Evolutionary conservation across 73 alveolate species (phyloP).

Genomic region (Symbiodinium pilosum): DNA sequence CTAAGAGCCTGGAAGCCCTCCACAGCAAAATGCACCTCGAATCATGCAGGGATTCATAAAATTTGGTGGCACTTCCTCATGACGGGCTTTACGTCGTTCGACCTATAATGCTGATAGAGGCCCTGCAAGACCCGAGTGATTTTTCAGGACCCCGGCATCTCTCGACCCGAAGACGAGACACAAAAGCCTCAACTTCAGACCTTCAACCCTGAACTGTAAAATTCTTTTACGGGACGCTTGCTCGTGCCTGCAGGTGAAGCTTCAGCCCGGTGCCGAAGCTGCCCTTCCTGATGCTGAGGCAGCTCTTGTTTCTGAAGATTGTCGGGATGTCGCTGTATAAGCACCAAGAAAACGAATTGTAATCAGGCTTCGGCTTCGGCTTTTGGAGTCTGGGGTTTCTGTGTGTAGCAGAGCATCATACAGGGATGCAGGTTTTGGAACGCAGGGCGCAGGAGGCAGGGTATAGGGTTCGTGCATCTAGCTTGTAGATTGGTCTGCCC

Average conservation of each 20-base stretch:
- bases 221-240: not conserved
- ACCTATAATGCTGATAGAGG: too few species aligned
- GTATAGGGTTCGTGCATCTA: not conserved
- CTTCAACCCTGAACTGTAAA: not conserved
- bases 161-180: not conserved
- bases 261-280: conserved; percentile 89
- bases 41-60: too few species aligned
- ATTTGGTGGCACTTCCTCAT: too few species aligned
- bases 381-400: not conserved
- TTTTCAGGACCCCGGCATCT: not conserved
- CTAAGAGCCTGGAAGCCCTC: too few species aligned
- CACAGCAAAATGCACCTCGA: too few species aligned
- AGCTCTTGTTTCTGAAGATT: not conserved
- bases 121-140: too few species aligned
- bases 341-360: too few species aligned
- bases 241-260: conserved; percentile 27
- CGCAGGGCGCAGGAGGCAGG: not conserved
- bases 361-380: not conserved
- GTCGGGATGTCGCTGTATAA: not conserved
- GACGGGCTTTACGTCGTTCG: too few species aligned
- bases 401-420: too few species aligned
- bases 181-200: not conserved
- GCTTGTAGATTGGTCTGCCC: too few species aligned
- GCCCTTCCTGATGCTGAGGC: conserved; percentile 88
- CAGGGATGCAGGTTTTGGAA: too few species aligned